phyloP scores from a whole-genome alignment of 1,284 basidiomycete species.

The Puccinia sorghi region DNA sequence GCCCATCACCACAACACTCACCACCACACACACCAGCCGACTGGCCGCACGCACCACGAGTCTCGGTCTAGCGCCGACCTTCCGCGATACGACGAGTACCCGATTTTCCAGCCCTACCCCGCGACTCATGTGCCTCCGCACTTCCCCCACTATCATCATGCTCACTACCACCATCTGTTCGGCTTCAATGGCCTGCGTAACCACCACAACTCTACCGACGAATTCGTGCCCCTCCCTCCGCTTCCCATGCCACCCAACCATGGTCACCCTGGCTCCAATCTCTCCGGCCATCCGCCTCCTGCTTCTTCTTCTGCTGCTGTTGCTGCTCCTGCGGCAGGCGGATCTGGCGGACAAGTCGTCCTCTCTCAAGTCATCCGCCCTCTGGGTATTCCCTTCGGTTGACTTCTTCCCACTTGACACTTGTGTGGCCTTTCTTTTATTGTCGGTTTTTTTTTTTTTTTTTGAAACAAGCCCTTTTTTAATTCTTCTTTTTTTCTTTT shows the following conservation, averaged over 20 bases:
- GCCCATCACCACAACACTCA: not conserved
- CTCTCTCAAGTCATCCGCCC: conserved; percentile 24
- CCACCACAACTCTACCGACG: not conserved
- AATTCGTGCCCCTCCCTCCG: not conserved
- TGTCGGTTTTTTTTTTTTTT: too few relatives aligned
- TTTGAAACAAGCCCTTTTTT: too few relatives aligned
- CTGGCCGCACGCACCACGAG: not conserved
- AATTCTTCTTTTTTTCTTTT: too few relatives aligned
- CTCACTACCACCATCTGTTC: not conserved
- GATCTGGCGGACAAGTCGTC: conserved; percentile 20
- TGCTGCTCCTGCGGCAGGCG: not conserved
- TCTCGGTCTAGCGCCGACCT: not conserved
- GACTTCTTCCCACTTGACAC: not conserved
- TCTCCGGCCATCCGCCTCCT: not conserved
- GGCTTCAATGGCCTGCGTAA: not conserved
- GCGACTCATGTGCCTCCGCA: not conserved
- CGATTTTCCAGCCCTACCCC: not conserved
- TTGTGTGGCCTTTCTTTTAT: not conserved
- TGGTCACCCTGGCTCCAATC: not conserved
- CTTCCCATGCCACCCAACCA: not conserved
- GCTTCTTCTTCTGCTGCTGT: not conserved
- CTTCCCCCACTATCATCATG: not conserved
- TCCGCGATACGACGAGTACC: not conserved
- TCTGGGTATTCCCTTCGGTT: conserved; percentile 24
- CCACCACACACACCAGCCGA: not conserved